Percentiles rank a stretch among this genome's conserved stretches.
phyloP scores from a whole-genome alignment of 2,329 filamentous ascomycete genomes.

The Aspergillus sp. region DNA sequence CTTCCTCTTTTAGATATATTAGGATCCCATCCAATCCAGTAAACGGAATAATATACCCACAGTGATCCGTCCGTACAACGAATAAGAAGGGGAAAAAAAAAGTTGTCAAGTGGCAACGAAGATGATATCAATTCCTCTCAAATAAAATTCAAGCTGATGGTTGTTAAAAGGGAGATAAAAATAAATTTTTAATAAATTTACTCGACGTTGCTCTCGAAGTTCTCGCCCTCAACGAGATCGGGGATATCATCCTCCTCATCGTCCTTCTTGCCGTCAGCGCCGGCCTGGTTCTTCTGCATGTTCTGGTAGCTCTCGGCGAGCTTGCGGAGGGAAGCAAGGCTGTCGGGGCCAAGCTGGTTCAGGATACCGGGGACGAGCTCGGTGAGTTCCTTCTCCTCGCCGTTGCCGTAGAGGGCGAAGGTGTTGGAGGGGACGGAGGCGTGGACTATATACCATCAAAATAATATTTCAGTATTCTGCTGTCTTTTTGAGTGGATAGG shows the following conservation, averaged over 20 bases:
- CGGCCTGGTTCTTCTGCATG: conserved; percentile 89
- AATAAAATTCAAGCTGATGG: background rate
- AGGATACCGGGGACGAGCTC: conserved; percentile 99
- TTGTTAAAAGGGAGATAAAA: too few species aligned
- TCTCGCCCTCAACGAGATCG: conserved; percentile 93
- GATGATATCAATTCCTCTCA: background rate
- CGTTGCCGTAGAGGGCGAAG: conserved; percentile 98
- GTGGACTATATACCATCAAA: conserved; percentile 66
- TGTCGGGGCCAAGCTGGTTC: conserved; percentile 99
- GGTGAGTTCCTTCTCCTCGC: conserved; percentile 99
- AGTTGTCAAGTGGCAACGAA: too few species aligned
- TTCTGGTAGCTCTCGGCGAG: conserved; percentile 99
- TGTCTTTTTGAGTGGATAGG: background rate
- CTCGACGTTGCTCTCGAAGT: conserved; percentile 97
- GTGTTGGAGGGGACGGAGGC: conserved; percentile 97
- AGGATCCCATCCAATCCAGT: too few species aligned
- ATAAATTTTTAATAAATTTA: conserved; percentile 50
- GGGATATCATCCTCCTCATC: conserved; percentile 88
- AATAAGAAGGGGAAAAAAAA: too few species aligned
- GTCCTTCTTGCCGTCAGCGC: conserved; percentile 72
- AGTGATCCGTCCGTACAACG: too few species aligned
- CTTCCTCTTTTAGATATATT: too few species aligned
- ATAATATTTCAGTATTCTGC: conserved; percentile 1
- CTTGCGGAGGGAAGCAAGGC: conserved; percentile 94
- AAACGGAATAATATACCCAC: too few species aligned